Base-by-base conservation (phyloP, 2,329 filamentous ascomycete species). In the Apiospora pterosperma region DNA sequence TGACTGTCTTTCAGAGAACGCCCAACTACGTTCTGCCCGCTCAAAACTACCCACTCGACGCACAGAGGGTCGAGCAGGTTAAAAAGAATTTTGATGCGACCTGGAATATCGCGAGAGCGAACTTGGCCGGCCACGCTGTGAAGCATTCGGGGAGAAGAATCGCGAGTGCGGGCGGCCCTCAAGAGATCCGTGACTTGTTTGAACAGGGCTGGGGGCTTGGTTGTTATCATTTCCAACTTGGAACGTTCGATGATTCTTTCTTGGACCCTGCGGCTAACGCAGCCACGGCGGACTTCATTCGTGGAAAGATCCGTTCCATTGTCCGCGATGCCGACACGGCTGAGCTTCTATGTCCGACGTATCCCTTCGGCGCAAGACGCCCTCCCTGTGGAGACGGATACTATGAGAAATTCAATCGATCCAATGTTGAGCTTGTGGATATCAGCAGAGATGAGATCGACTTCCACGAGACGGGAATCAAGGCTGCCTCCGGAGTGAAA, bases 1-100 rank as follows among this genome's bases (percentile, higher is more conserved):
- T 90, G 21, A 81, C 76, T 1, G 84, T 90, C 36, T 89, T 90
- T 73, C 87, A 90, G 69, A 81, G 89, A 8, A 90, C 87, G 0
- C 88, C 88, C 0, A 91, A 90, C 65, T 78, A 88, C 4, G 86
- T 85, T 0, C 69, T 90, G 0, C 88, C 89, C 0, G 88, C 90
- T 85, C 78, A 81, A 3, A 80, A 83, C 62, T 39, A 4, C 4
- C 76, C 76, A 2, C 41, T 75, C 1, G 74, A 87, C n/a, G 81
- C 79, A 0, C 75, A 71, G 19, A 78, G 83, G 65, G 81, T 85
- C 66, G 31, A 25, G 25, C 5, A 39, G 10, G 19, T 39, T 12
- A 84, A 89, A 67, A 76, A 84, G 31, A 69, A 70, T 42, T 85
- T 85, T 62, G 78, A 76, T 0, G 76, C 81, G 59, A 76, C 90